Evolutionary conservation across 2,329 filamentous ascomycete genomes (phyloP).

Genomic region (Ophiocordyceps polyrhachis-furcata): DNA sequence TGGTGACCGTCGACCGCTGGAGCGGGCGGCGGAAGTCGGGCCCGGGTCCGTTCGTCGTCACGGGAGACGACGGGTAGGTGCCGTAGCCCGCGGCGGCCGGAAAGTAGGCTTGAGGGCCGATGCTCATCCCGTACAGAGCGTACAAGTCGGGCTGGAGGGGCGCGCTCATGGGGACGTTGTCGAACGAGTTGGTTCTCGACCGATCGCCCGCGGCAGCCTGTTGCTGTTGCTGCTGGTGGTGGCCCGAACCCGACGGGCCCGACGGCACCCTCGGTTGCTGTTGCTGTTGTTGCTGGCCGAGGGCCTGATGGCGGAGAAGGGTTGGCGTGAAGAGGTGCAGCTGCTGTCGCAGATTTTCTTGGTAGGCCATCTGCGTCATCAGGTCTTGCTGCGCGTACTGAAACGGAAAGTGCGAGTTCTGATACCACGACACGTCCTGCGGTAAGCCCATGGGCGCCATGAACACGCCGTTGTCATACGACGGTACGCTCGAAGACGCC

Average conservation of each 20-base stretch:
- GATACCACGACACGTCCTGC: conserved; percentile 32
- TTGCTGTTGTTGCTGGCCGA: conserved; percentile 10
- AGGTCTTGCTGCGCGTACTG: conserved; percentile 21
- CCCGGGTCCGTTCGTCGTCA: conserved; percentile 20
- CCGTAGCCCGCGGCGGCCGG: conserved; percentile 23
- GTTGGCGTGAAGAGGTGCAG: conserved; percentile 17
- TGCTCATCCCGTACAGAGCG: conserved; percentile 24
- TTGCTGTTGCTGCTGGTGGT: conserved; percentile 9
- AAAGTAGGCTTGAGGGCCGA: conserved; percentile 25
- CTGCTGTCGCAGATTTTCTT: conserved; percentile 17
- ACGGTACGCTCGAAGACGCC: conserved; percentile 30
- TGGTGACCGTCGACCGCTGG: conserved; percentile 32
- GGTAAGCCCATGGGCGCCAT: conserved; percentile 23
- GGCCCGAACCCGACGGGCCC: conserved; percentile 6
- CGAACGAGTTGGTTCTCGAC: conserved; percentile 43
- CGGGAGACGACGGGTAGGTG: conserved; percentile 38
- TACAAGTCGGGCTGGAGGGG: conserved; percentile 39
- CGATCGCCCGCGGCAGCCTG: conserved; percentile 21
- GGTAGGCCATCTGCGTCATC: conserved; percentile 22
- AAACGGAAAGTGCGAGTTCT: conserved; percentile 21
- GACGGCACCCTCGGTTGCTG: conserved; percentile 7
- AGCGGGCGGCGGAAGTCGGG: conserved; percentile 38
- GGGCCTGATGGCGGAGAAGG: conserved; percentile 16
- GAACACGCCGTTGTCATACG: conserved; percentile 31
- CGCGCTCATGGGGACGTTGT: conserved; percentile 39